Percentiles rank a stretch among this genome's conserved stretches.
phyloP scores from a whole-genome alignment of 345 rosid species.

The Lepidium sativum region DNA sequence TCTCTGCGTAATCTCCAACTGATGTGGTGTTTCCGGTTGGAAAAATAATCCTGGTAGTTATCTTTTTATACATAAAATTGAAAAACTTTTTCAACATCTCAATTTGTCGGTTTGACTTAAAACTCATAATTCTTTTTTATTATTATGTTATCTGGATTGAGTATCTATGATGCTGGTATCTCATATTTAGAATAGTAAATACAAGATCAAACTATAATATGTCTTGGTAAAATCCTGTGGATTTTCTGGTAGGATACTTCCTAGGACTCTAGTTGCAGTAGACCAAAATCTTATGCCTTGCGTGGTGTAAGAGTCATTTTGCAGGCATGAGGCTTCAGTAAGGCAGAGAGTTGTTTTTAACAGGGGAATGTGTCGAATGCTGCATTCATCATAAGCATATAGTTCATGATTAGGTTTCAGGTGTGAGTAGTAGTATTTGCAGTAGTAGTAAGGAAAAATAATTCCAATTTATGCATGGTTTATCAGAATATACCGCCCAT shows the following conservation, averaged over 20 bases:
- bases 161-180: background rate
- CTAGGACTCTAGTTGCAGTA: background rate
- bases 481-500: no score
- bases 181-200: background rate
- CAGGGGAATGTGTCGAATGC: conserved; percentile 22
- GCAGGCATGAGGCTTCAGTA: conserved; percentile 39
- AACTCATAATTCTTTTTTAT: background rate
- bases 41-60: background rate
- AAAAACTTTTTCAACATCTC: conserved; percentile 6
- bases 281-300: conserved; percentile 8
- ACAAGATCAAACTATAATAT: background rate
- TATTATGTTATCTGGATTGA: background rate
- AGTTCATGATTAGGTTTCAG: conserved; percentile 6
- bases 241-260: background rate
- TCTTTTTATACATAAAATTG: background rate
- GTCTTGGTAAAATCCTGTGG: background rate
- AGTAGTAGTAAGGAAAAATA: no score
- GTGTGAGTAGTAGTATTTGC: conserved; percentile 4
- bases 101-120: background rate
- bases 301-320: conserved; percentile 37
- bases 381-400: conserved; percentile 18
- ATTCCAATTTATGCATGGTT: no score
- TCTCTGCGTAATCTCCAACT: background rate
- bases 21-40: background rate
- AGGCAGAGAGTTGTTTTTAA: conserved; percentile 25